Base-by-base conservation (phyloP, 1,139 yeast genomes). In the Debaryomyces udenii region DNA sequence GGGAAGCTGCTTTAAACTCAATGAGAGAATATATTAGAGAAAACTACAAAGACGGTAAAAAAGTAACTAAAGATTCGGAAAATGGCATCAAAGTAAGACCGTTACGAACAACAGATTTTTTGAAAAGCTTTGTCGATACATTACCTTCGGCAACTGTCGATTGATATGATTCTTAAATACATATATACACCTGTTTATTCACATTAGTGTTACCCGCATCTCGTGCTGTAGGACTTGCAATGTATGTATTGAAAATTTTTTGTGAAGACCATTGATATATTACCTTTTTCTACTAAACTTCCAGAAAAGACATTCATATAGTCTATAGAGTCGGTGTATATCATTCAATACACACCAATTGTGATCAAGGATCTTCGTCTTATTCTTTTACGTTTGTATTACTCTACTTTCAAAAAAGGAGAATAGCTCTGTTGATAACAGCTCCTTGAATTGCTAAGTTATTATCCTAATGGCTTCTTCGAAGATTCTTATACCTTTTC, bases 1-100 rank as follows among this genome's bases (percentile, higher is more conserved):
- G 99, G 45, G 95, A 89, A 55, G 99, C 99, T 0, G 97, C 96
- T 1, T 80, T 91, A 68, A 77, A 76, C 48, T 90, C 97, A 0
- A 91, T 93, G 59, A 75, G 96, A 52, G 97, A 91, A 59, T 89
- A 81, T 57, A 86, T 91, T 37, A 73, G 80, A 48, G 59, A 57
- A 34, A 70, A 72, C 51, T 64, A 71, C 35, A 66, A 68, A 46
- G 66, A 70, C 41, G 81, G 81, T 9, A 73, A 73, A 49, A 61
- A 70, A 37, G 46, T 52, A 14, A 46, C 44, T 15, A 52, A 48
- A 27, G 55, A 53, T 15, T 56, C 61, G 10, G 62, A 51, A 23
- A 56, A 56, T 24, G 53, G 56, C 18, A 58, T 58, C 9, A 61
- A 70, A 28, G 71, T 78, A 28, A 64, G 81, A 41, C 74, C 81